Conservation (phyloP, 805 yeast genomes). For the Torulaspora microellipsoides region DNA sequence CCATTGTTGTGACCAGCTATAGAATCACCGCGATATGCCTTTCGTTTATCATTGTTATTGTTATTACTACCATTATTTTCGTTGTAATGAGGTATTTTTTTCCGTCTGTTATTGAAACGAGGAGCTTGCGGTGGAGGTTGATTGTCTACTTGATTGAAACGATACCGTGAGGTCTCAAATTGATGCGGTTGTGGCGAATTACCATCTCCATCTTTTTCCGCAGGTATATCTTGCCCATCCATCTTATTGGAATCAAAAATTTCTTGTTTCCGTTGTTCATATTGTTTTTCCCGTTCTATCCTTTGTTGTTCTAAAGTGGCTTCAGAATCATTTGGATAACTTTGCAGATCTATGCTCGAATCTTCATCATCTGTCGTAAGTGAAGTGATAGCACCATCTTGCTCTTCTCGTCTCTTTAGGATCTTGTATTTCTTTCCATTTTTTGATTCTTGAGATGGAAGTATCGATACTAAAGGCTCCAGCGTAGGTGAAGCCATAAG, state of each 20-base stretch:
- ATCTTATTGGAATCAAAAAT: conserved; percentile 34
- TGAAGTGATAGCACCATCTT: conserved; percentile 1
- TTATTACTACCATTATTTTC: conserved; percentile 5
- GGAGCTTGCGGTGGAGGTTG: conserved; percentile 11
- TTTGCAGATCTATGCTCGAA: background rate
- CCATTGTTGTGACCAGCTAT: conserved; percentile 3
- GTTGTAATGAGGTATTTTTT: conserved; percentile 1
- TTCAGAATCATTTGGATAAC: conserved; percentile 2
- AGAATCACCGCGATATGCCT: conserved; percentile 8
- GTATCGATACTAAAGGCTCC: background rate
- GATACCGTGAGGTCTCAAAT: conserved; percentile 26
- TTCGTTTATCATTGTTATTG: conserved; percentile 3
- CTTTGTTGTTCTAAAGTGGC: conserved; percentile 33
- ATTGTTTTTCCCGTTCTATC: conserved; percentile 41
- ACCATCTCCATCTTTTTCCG: conserved; percentile 13
- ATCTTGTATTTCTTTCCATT: conserved; percentile 14
- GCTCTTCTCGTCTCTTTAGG: conserved; percentile 24
- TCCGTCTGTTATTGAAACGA: conserved; percentile 6
- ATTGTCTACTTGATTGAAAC: conserved; percentile 12
- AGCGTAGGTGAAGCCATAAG: background rate
- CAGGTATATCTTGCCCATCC: conserved; percentile 17
- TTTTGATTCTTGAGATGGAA: conserved; percentile 1
- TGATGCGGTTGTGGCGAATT: conserved; percentile 25
- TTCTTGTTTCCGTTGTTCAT: conserved; percentile 39
- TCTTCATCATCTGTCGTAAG: background rate